phyloP scores from a whole-genome alignment of 2,329 filamentous ascomycete species.

The Lomentospora prolificans region DNA sequence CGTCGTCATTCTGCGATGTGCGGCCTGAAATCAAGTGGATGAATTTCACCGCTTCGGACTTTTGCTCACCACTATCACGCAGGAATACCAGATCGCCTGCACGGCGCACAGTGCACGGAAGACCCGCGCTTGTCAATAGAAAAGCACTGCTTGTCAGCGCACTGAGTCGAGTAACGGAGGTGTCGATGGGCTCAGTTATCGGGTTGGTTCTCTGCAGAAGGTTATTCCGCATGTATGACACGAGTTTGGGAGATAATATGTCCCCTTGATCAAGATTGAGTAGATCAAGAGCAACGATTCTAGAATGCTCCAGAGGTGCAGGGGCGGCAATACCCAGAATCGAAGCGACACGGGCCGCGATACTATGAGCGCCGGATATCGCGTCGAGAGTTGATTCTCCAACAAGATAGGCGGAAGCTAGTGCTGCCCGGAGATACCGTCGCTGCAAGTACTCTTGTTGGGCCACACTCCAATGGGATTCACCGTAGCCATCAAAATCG shows the following conservation, averaged over 20 bases:
- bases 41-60: conserved; percentile 46
- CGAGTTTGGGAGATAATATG: conserved; percentile 29
- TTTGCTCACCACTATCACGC: conserved; percentile 55
- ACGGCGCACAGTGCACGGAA: conserved; percentile 39
- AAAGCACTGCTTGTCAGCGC: conserved; percentile 53
- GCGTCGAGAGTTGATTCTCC: conserved; percentile 48
- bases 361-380: conserved; percentile 23
- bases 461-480: conserved; percentile 48
- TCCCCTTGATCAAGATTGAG: conserved; percentile 20
- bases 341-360: conserved; percentile 23
- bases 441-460: conserved; percentile 49
- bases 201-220: conserved; percentile 51
- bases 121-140: conserved; percentile 41
- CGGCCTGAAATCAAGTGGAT: conserved; percentile 41
- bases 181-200: conserved; percentile 50
- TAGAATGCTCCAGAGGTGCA: conserved; percentile 31
- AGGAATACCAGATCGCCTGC: conserved; percentile 56
- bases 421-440: conserved; percentile 56
- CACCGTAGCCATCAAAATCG: conserved; percentile 52
- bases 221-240: conserved; percentile 35
- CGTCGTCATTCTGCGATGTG: conserved; percentile 49
- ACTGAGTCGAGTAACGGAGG: conserved; percentile 49
- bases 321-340: conserved; percentile 47
- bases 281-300: conserved; percentile 12
- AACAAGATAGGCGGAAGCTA: conserved; percentile 61